These are phyloP conservation scores for Acer negundo DNA, from an alignment of 345 rosid species.

Conservation along the genomic window DNA sequence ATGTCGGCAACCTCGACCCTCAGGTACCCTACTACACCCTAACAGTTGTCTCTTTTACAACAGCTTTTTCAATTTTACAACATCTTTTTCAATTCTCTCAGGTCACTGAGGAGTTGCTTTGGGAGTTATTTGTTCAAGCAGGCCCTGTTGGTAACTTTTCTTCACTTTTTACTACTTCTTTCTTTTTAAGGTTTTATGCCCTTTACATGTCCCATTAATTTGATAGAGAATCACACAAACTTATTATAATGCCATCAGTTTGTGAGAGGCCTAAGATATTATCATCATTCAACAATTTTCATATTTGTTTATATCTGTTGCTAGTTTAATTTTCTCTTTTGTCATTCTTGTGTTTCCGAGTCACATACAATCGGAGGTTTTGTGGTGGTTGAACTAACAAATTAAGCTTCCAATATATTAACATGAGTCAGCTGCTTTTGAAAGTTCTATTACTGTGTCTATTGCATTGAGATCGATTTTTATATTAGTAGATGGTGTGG, in stretches of 20 bases:
- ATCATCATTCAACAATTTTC: too few relatives aligned
- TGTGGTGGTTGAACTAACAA: background rate
- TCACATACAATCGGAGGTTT: background rate
- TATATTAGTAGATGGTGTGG: background rate
- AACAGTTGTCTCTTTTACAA: too few relatives aligned
- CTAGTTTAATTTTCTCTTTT: background rate
- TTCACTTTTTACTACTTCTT: background rate
- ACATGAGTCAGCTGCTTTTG: background rate
- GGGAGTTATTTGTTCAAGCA: constrained; percentile 97
- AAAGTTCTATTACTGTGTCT: background rate
- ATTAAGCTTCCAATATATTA: background rate
- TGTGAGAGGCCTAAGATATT: too few relatives aligned
- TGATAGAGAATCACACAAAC: too few relatives aligned
- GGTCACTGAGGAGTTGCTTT: constrained; percentile 86
- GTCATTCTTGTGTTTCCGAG: background rate
- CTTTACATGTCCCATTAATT: too few relatives aligned
- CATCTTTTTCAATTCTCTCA: constrained; percentile 11
- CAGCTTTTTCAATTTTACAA: too few relatives aligned
- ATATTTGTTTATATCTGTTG: too few relatives aligned
- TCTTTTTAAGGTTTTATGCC: too few relatives aligned
- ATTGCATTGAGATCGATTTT: background rate
- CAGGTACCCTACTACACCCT: constrained; percentile 44
- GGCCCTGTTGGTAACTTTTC: constrained; percentile 86
- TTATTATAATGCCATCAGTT: too few relatives aligned
- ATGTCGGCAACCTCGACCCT: constrained; percentile 84